Conservation (phyloP, 2,329 filamentous ascomycete genomes). For the Hypoxylon sp. region DNA sequence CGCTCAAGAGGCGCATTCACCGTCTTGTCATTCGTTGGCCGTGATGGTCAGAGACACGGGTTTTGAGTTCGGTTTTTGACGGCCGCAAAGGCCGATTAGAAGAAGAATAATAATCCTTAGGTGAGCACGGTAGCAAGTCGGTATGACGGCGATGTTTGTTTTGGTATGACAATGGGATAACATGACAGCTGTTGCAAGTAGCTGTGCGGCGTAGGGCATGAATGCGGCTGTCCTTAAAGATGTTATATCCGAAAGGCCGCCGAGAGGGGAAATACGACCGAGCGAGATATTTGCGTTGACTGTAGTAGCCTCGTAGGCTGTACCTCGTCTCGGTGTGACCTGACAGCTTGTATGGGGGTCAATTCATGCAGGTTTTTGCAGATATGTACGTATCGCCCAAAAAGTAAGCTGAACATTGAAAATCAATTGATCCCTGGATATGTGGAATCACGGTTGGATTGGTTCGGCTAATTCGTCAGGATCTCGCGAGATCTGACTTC, state of each 20-base stretch:
- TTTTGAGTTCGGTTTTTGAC: conserved; percentile 18
- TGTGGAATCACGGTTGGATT: conserved; percentile 20
- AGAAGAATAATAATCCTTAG: conserved; percentile 4
- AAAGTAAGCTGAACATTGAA: conserved; percentile 18
- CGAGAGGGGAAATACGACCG: conserved; percentile 35
- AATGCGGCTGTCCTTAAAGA: conserved; percentile 25
- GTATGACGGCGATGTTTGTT: background rate
- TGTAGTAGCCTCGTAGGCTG: conserved; percentile 28
- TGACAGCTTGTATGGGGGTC: conserved; percentile 4
- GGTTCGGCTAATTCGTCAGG: conserved; percentile 41
- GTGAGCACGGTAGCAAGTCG: conserved; percentile 11
- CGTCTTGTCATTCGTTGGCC: conserved; percentile 1
- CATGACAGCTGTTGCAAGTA: conserved; percentile 19
- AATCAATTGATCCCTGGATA: conserved; percentile 10
- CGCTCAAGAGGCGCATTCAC: background rate
- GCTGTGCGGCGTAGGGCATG: conserved; percentile 26
- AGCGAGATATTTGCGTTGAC: conserved; percentile 21
- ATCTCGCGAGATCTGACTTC: conserved; percentile 43
- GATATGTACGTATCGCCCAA: conserved; percentile 1
- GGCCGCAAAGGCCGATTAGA: conserved; percentile 1
- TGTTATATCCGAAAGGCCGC: conserved; percentile 38
- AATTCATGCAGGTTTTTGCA: conserved; percentile 3
- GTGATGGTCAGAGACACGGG: conserved; percentile 11
- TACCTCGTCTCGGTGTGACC: conserved; percentile 33
- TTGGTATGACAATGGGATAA: conserved; percentile 14